Evolutionary conservation across 2,329 filamentous ascomycete species (phyloP).

Genomic region (Neurospora sp.): DNA sequence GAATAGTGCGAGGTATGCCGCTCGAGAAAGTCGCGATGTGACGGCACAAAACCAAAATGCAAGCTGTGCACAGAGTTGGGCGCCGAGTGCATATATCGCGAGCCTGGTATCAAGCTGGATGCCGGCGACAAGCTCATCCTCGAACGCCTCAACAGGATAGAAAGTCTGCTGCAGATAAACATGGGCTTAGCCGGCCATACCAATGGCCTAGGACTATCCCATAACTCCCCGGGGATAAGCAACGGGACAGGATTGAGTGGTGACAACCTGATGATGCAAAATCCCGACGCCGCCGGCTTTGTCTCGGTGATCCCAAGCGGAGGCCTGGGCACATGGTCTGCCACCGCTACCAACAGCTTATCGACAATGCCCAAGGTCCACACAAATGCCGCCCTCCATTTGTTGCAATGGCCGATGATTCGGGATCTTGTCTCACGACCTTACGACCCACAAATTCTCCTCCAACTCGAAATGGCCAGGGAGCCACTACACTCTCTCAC

Average conservation of each 20-base stretch:
- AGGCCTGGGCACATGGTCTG: constrained; percentile 63
- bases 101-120: constrained; percentile 79
- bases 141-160: constrained; percentile 67
- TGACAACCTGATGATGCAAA: constrained; percentile 42
- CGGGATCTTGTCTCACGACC: constrained; percentile 65
- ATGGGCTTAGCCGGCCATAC: constrained; percentile 37
- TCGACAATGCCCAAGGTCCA: constrained; percentile 81
- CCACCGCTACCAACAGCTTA: constrained; percentile 50
- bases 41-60: constrained; percentile 73
- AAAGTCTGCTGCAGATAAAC: constrained; percentile 65
- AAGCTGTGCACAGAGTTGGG: constrained; percentile 74
- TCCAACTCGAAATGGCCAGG: constrained; percentile 71
- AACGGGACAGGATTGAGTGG: constrained; percentile 51
- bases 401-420: constrained; percentile 74
- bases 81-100: constrained; percentile 74
- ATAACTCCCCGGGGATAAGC: constrained; percentile 55
- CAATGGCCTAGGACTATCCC: constrained; percentile 44
- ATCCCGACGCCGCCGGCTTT: constrained; percentile 30
- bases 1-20: constrained; percentile 69
- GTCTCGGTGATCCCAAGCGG: constrained; percentile 48
- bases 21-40: constrained; percentile 69
- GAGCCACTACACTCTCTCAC: constrained; percentile 61
- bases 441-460: constrained; percentile 71
- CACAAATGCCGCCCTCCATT: constrained; percentile 68
- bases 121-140: constrained; percentile 79